phyloP scores from a whole-genome alignment of 2,329 filamentous ascomycete species.

The Ceratocystis diversiconidia region DNA sequence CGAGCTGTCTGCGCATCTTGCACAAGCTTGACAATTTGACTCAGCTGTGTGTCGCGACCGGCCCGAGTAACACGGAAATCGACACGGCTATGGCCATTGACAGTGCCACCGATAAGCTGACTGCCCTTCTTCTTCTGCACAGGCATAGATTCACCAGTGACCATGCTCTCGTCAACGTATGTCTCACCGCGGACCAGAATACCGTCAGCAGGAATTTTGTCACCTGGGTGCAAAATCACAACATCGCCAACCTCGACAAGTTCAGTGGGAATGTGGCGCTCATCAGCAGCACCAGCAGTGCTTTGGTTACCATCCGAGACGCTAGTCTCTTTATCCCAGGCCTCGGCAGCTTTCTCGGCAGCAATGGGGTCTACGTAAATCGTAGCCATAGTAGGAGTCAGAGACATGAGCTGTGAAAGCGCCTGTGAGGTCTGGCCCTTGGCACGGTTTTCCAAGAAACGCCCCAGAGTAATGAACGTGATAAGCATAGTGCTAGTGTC shows the following conservation, averaged over 20 bases:
- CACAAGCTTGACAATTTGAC: slow-evolving; percentile 95
- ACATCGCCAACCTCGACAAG: slow-evolving; percentile 88
- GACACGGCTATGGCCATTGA: slow-evolving; percentile 82
- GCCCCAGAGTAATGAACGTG: slow-evolving; percentile 81
- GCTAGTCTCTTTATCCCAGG: slow-evolving; percentile 45
- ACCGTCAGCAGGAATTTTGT: slow-evolving; percentile 93
- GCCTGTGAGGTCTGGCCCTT: slow-evolving; percentile 95
- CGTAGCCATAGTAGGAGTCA: slow-evolving; percentile 90
- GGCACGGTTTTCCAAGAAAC: slow-evolving; percentile 83
- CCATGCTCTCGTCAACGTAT: slow-evolving; percentile 95
- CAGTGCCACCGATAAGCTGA: slow-evolving; percentile 77
- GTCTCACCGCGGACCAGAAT: slow-evolving; percentile 76
- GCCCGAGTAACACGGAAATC: slow-evolving; percentile 88
- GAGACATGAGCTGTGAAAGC: slow-evolving; percentile 82
- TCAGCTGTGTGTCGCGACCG: slow-evolving; percentile 88
- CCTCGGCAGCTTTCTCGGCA: slow-evolving; percentile 75
- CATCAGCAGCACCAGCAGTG: slow-evolving; percentile 59
- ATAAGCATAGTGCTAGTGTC: slow-evolving; percentile 98
- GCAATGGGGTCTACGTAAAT: slow-evolving; percentile 93
- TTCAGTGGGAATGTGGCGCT: slow-evolving; percentile 69
- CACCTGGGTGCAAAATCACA: slow-evolving; percentile 81
- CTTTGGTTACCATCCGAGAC: slow-evolving; percentile 23
- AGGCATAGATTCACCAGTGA: slow-evolving; percentile 92
- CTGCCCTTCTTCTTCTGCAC: slow-evolving; percentile 76
- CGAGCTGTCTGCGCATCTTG: slow-evolving; percentile 91